A percentile compares a stretch with the other conserved stretches of the same genome.
Conservation (phyloP, 768 basidiomycete species). For the Tylopilus sp. region DNA sequence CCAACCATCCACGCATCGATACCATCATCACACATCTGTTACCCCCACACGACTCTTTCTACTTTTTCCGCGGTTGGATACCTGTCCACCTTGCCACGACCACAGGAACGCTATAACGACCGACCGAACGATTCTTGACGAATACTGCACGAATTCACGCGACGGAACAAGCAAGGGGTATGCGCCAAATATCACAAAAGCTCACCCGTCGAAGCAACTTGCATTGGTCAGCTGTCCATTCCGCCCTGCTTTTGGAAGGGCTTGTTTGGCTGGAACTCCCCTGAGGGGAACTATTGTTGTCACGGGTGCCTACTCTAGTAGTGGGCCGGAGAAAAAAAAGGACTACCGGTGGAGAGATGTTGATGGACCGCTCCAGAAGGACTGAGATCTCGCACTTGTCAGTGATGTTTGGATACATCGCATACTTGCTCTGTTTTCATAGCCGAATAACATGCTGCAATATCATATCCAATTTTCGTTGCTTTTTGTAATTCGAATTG, state of each 20-base stretch:
- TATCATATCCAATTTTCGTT: conserved; percentile 6
- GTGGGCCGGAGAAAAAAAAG: conserved; percentile 31
- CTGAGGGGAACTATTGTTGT: conserved; percentile 23
- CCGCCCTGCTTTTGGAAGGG: conserved; percentile 12
- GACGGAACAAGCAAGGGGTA: conserved; percentile 27
- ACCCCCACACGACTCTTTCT: conserved; percentile 16
- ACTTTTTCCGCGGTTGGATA: conserved; percentile 12
- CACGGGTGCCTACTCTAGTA: conserved; percentile 30
- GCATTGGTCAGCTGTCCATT: conserved; percentile 9
- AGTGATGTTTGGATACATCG: conserved; percentile 20
- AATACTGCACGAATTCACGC: conserved; percentile 30
- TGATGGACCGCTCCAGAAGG: conserved; percentile 28
- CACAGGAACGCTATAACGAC: conserved; percentile 33
- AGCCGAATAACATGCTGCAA: conserved; percentile 17
- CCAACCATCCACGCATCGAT: conserved; percentile 24
- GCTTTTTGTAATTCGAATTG: conserved; percentile 15
- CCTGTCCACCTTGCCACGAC: conserved; percentile 29
- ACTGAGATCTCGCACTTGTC: conserved; percentile 22
- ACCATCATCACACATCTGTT: conserved; percentile 17
- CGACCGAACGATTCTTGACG: conserved; percentile 37
- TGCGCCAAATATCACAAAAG: conserved; percentile 17
- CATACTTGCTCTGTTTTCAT: conserved; percentile 24
- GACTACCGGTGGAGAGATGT: conserved; percentile 20
- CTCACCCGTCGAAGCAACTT: conserved; percentile 17
- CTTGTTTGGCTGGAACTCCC: conserved; percentile 13